A percentile compares a stretch with the other conserved stretches of the same genome.
phyloP scores from a whole-genome alignment of 192 early-diverging fungal species.

The Lobosporangium transversale region DNA sequence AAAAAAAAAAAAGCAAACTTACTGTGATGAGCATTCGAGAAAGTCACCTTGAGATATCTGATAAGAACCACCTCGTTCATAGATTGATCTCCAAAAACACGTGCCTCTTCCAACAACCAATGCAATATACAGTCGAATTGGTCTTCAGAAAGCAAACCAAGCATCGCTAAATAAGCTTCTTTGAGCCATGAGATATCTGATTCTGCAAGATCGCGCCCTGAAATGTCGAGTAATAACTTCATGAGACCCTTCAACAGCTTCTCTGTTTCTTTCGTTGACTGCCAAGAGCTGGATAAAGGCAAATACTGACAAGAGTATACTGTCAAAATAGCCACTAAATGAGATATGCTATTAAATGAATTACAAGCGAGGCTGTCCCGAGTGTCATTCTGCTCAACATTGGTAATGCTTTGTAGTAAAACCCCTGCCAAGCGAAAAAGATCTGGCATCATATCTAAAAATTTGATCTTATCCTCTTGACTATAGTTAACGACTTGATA shows the following conservation, averaged over 20 bases:
- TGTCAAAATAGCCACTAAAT: slow-evolving; percentile 27
- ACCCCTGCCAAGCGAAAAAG: slow-evolving; percentile 23
- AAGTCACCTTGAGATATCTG: slow-evolving; percentile 30
- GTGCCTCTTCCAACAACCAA: slow-evolving; percentile 34
- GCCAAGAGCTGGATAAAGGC: slow-evolving; percentile 15
- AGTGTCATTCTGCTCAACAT: not conserved
- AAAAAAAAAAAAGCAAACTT: slow-evolving; percentile 4
- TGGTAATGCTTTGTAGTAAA: not conserved
- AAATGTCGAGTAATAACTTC: slow-evolving; percentile 10
- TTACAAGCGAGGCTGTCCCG: not conserved
- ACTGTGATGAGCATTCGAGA: slow-evolving; percentile 31
- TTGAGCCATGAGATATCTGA: slow-evolving; percentile 17
- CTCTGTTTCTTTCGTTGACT: not conserved
- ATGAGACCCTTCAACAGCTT: slow-evolving; percentile 16
- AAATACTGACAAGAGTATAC: slow-evolving; percentile 45
- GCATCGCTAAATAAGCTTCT: slow-evolving; percentile 21
- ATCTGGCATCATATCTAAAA: slow-evolving; percentile 9
- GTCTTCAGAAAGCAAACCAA: slow-evolving; percentile 22
- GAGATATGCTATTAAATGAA: not conserved
- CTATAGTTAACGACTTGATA: slow-evolving; percentile 3
- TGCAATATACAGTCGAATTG: slow-evolving; percentile 24
- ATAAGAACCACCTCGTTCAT: slow-evolving; percentile 26
- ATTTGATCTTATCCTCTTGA: not conserved
- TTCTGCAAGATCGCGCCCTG: slow-evolving; percentile 10
- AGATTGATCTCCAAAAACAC: not conserved